Evolutionary conservation across 2,329 filamentous ascomycete species (phyloP).

Genomic region (Fusarium sororula): DNA sequence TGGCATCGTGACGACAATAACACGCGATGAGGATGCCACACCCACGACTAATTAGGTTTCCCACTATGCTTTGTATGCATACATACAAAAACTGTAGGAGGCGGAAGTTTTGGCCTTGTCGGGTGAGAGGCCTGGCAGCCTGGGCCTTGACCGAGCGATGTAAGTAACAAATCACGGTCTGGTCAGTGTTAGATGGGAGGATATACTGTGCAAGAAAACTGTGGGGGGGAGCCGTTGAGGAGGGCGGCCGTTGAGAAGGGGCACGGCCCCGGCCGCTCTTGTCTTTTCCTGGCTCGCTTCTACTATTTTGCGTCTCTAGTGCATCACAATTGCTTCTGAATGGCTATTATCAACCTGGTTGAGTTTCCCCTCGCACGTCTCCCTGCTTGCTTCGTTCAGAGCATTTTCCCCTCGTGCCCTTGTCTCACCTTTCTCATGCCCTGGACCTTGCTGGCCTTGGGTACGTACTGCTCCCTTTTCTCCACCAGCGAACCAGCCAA

Average conservation of each 20-base stretch:
- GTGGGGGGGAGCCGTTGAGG: conserved; percentile 40
- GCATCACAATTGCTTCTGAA: conserved; percentile 17
- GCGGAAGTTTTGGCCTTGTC: conserved; percentile 8
- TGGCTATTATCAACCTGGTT: conserved; percentile 15
- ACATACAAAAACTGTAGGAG: conserved; percentile 43
- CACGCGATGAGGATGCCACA: conserved; percentile 41
- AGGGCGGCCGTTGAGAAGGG: conserved; percentile 43
- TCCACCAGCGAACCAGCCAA: conserved; percentile 41
- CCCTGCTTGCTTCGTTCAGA: conserved; percentile 31
- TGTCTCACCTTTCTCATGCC: conserved; percentile 31
- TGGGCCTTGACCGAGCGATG: conserved; percentile 26
- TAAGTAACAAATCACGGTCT: conserved; percentile 21
- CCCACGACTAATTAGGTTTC: conserved; percentile 42
- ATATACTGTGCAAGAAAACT: conserved; percentile 28
- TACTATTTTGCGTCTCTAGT: conserved; percentile 30
- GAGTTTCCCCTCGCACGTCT: conserved; percentile 25
- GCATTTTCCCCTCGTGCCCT: conserved; percentile 33
- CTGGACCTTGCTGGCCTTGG: conserved; percentile 30
- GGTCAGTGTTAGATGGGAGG: conserved; percentile 11
- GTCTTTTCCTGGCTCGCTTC: conserved; percentile 37
- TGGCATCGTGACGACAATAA: conserved; percentile 41
- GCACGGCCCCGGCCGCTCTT: conserved; percentile 42
- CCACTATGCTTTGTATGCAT: conserved; percentile 38
- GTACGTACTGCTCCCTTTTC: conserved; percentile 18
- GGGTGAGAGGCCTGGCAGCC: conserved; percentile 7